A percentile compares a stretch with the other conserved stretches of the same genome.
phyloP scores from a whole-genome alignment of 2,329 filamentous ascomycete genomes.

The Clonostachys chloroleuca region DNA sequence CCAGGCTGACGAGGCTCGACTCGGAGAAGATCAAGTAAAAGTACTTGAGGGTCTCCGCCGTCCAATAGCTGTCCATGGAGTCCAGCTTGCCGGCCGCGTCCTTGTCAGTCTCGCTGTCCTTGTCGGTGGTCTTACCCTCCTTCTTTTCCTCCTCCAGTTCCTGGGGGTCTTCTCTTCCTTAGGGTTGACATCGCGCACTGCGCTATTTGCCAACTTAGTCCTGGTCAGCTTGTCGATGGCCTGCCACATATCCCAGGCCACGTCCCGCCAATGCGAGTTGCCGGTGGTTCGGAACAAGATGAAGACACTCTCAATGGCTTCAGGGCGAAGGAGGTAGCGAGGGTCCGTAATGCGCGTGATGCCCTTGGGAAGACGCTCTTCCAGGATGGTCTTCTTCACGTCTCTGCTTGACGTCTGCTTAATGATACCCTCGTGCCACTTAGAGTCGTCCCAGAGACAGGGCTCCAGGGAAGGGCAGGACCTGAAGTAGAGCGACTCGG shows the following conservation, averaged over 20 bases:
- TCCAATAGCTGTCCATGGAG: constrained; percentile 58
- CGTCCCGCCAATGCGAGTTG: constrained; percentile 35
- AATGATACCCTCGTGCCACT: constrained; percentile 13
- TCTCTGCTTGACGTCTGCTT: constrained; percentile 20
- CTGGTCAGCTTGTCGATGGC: constrained; percentile 39
- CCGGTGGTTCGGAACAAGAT: constrained; percentile 49
- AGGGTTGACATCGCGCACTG: constrained; percentile 32
- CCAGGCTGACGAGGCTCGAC: constrained; percentile 58
- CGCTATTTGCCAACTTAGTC: constrained; percentile 43
- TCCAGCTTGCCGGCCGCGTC: background rate
- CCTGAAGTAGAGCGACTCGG: constrained; percentile 40
- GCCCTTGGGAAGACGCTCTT: constrained; percentile 41
- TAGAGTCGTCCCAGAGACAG: constrained; percentile 25
- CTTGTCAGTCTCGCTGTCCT: background rate
- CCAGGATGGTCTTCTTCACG: constrained; percentile 14
- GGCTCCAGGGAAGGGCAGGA: constrained; percentile 21
- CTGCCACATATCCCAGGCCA: constrained; percentile 50
- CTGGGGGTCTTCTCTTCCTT: background rate
- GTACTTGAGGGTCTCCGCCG: constrained; percentile 71
- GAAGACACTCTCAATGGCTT: constrained; percentile 50
- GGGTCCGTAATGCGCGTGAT: constrained; percentile 55
- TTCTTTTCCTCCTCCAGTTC: background rate
- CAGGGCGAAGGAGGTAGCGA: constrained; percentile 46
- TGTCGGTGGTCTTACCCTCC: no score
- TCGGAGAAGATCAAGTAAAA: constrained; percentile 69